Base-by-base conservation (phyloP, 169 alveolate genomes). In the Neospora caninum region DNA sequence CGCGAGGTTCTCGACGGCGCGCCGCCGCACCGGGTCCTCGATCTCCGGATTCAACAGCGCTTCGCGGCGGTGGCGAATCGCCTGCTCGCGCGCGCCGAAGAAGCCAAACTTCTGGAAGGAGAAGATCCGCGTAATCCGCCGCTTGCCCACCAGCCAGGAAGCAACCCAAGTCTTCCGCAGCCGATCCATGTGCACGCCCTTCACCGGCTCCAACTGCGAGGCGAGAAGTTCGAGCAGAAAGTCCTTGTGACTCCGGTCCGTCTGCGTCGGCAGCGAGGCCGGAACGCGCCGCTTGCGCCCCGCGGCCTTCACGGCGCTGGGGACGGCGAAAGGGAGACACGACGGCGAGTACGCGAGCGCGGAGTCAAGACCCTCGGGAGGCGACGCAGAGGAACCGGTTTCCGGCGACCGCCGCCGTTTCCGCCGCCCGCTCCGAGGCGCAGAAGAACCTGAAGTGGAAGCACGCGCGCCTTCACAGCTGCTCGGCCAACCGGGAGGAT, bases 121-220 rank as follows among this genome's bases (percentile, higher is more conserved):
- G 25, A 73, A 73, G 25, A 73, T 73, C 25, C 84, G 84, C 42
- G 84, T 73, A 0, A 73, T 36, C 1, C 84, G 84, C 41, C 84
- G 84, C 84, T n/a, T 22, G 43, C 84, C 84, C 31, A 73, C 84
- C 39, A 73, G 42, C 84, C 84, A 73, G 27, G 84, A 73, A 6
- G 84, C 84, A 0, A 73, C 84, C 84, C 84, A 73, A 41, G 84
- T 73, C 84, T 73, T 73, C 39, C 84, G 84, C 45, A 73, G 84
- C 42, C 84, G 4, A 22, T 73, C 84, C 84, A 73, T 73, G 43
- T 73, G 84, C 38, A 73, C 84, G 27, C 84, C 84, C 42, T 73
- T 73, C 45, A 73, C 84, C 0, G 84, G 42, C 42, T 73, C 84
- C 42, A 73, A 22, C 16, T 43, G 39, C 39, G 49, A 73, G 16